Base-by-base conservation (phyloP, 2,329 filamentous ascomycete genomes). In the Aspergillus calidoustus region DNA sequence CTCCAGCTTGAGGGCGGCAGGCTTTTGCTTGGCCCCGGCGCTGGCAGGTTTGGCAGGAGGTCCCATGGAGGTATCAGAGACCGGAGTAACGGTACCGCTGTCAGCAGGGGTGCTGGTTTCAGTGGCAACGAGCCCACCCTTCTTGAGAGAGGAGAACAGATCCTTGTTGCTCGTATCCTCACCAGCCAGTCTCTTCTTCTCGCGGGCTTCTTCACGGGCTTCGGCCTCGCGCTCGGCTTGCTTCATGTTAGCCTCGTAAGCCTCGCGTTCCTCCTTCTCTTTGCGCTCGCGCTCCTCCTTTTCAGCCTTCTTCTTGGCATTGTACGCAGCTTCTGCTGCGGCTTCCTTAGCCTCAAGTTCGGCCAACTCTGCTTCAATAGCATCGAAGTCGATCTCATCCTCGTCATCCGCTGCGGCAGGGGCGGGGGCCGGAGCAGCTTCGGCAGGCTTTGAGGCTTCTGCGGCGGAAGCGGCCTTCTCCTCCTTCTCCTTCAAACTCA, bases 1-100 rank as follows among this genome's bases (percentile, higher is more conserved):
- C 59, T 93, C 87, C 65, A 98, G 85, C 80, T 97, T 97, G 67
- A 99, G 88, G 49, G 92, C 90, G 62, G 90, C 88, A 54, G 95
- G 94, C 84, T 97, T 97, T 62, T 82, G 87, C 79, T 92, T 93
- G 70, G 80, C 81, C 59, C 87, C 83, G 34, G 80, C 81, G 60
- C 82, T 81, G 49, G 84, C 77, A 19, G 82, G 75, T 76, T 89
- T 89, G n/a, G 76, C 66, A 72, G 79, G 81, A 67, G 79, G 83
- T 25, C 77, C 76, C 77, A 81, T 81, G 6, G 78, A 78, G 23
- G 70, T 71, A 62, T 82, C 81, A 7, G 79, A 80, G n/a, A 71
- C 72, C 23, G 80, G 80, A 17, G 80, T 83, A n/a, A 74, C 78
- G 58, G 77, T 74, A 58, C 80, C 79, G 57, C 80, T 82, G 50